phyloP scores from a whole-genome alignment of 1,139 yeast genomes.

The Candida tunisiensis region DNA sequence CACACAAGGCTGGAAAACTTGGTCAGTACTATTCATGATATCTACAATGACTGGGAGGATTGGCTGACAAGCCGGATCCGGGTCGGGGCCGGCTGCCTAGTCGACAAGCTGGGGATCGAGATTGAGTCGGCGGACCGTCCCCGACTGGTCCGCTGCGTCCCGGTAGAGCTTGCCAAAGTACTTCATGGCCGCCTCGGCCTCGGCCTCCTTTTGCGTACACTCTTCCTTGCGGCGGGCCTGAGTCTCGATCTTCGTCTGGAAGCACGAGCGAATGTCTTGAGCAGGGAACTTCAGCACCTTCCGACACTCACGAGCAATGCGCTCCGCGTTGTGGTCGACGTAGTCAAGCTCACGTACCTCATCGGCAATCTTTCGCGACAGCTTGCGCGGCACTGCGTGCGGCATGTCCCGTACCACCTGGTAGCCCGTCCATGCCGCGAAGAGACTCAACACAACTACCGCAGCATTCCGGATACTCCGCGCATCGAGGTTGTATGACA shows the following conservation, averaged over 20 bases:
- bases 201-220: constrained; percentile 33
- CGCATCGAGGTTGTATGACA: constrained; percentile 12
- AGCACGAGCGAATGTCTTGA: constrained; percentile 63
- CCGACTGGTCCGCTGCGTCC: constrained; percentile 12
- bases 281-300: constrained; percentile 70
- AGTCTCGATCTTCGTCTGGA: constrained; percentile 55
- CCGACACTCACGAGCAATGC: constrained; percentile 71
- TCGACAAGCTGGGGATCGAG: no score
- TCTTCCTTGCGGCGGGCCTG: constrained; percentile 43
- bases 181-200: constrained; percentile 37
- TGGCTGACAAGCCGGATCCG: no score
- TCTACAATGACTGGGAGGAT: no score
- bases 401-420: constrained; percentile 68
- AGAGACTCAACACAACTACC: no score
- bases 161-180: constrained; percentile 42
- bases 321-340: constrained; percentile 55
- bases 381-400: constrained; percentile 70
- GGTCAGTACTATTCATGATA: no score
- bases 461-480: constrained; percentile 6
- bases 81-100: no score
- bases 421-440: no score
- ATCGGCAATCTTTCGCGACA: constrained; percentile 50
- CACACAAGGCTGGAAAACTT: no score
- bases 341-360: constrained; percentile 57
- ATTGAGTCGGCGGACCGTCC: no score